phyloP scores from a whole-genome alignment of 2,329 filamentous ascomycete species.

The Colletotrichum liriopes region DNA sequence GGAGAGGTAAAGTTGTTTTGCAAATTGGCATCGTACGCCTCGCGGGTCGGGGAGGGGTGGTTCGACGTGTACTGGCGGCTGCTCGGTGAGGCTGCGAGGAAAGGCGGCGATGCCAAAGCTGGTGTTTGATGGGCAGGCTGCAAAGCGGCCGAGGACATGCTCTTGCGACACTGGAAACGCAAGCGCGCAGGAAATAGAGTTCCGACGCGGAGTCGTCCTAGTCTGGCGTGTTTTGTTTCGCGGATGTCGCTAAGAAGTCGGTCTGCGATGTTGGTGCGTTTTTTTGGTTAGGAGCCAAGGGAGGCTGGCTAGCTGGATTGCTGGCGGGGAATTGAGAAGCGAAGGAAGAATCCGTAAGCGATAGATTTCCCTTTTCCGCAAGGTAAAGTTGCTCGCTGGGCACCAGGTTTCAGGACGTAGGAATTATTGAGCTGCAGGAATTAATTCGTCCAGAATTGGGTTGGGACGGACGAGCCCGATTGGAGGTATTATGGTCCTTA shows the following conservation, averaged over 20 bases:
- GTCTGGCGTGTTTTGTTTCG: constrained; percentile 39
- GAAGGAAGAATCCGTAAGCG: constrained; percentile 25
- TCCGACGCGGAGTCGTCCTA: constrained; percentile 34
- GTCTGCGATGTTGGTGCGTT: constrained; percentile 31
- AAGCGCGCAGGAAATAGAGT: constrained; percentile 30
- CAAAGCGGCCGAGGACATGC: constrained; percentile 74
- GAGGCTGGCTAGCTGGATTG: constrained; percentile 28
- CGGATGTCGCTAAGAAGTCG: constrained; percentile 35
- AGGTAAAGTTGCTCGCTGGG: constrained; percentile 22
- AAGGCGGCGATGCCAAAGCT: constrained; percentile 64
- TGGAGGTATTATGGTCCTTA: constrained; percentile 40
- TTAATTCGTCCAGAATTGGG: constrained; percentile 40
- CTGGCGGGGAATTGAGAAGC: constrained; percentile 30
- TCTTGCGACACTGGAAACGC: constrained; percentile 56
- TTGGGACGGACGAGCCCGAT: constrained; percentile 38
- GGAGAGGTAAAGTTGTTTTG: constrained; percentile 64
- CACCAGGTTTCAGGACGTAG: constrained; percentile 41
- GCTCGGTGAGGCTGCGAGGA: constrained; percentile 59
- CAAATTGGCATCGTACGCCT: constrained; percentile 70
- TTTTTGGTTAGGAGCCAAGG: constrained; percentile 31
- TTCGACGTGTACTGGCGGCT: constrained; percentile 68
- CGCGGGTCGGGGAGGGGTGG: constrained; percentile 67
- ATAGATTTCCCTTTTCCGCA: constrained; percentile 13
- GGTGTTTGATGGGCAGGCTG: constrained; percentile 71
- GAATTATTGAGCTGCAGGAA: constrained; percentile 42